Evolutionary conservation across 1,284 basidiomycete genomes (phyloP).

Genomic region (Leccinum griseonigrum): DNA sequence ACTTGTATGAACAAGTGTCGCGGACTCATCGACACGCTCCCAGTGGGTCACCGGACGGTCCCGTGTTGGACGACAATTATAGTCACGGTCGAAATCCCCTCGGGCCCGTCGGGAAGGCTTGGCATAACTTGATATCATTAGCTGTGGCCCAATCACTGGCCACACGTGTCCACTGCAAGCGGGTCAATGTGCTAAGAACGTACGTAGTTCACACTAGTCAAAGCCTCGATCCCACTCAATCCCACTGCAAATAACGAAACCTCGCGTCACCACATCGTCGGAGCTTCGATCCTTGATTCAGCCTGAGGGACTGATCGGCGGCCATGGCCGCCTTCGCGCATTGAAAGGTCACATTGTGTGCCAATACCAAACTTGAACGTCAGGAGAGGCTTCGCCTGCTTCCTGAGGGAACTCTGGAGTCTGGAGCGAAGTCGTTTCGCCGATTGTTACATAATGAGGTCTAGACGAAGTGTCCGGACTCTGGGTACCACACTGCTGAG

Average conservation of each 20-base stretch:
- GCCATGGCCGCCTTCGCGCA: not conserved
- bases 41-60: not conserved
- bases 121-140: not conserved
- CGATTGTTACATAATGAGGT: not conserved
- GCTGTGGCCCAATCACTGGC: not conserved
- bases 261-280: not conserved
- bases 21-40: not conserved
- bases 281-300: not conserved
- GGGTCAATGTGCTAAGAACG: too few relatives aligned
- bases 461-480: not conserved
- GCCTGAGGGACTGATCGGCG: not conserved
- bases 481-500: not conserved
- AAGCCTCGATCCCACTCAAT: not conserved
- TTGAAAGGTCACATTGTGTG: not conserved
- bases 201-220: too few relatives aligned
- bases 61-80: not conserved
- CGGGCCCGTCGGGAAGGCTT: not conserved
- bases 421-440: not conserved
- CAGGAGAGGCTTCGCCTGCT: not conserved
- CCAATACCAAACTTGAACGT: not conserved
- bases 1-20: not conserved
- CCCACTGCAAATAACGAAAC: not conserved
- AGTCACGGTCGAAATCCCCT: not conserved
- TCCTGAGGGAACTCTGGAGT: not conserved
- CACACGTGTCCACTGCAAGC: not conserved